A percentile compares a stretch with the other conserved stretches of the same genome.
These are phyloP conservation scores for Flagelloscypha sp. DNA, from an alignment of 768 basidiomycete genomes.

Conservation along the genomic window DNA sequence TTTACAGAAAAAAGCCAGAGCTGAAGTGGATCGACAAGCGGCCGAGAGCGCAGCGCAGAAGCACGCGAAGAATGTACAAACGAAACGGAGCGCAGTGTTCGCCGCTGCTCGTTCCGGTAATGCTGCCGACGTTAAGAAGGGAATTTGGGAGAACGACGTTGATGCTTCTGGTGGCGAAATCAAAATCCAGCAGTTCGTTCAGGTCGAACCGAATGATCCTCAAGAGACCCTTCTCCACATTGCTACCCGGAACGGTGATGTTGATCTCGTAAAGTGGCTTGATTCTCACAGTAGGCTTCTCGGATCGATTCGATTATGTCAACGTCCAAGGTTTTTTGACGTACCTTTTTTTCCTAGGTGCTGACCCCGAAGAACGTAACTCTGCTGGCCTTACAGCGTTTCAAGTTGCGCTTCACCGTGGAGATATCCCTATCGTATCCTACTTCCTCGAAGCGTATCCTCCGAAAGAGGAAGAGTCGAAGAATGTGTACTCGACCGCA, in stretches of 20 bases:
- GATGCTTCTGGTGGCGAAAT: slow-evolving; percentile 69
- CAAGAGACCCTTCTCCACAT: slow-evolving; percentile 67
- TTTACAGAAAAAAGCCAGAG: slow-evolving; percentile 48
- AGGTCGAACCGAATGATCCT: slow-evolving; percentile 39
- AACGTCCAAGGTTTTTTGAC: slow-evolving; percentile 14
- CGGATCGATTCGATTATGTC: too few species aligned
- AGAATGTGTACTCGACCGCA: slow-evolving; percentile 37
- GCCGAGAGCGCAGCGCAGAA: slow-evolving; percentile 41
- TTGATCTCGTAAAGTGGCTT: slow-evolving; percentile 58
- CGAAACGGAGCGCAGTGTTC: slow-evolving; percentile 53
- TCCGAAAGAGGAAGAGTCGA: slow-evolving; percentile 43
- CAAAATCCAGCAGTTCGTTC: slow-evolving; percentile 42
- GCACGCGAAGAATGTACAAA: slow-evolving; percentile 44
- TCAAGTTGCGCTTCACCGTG: slow-evolving; percentile 52
- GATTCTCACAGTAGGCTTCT: slow-evolving; percentile 56
- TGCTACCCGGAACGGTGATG: slow-evolving; percentile 45
- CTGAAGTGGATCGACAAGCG: slow-evolving; percentile 27
- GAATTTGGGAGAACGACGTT: slow-evolving; percentile 61
- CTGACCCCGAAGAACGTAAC: slow-evolving; percentile 65
- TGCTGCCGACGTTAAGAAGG: slow-evolving; percentile 46
- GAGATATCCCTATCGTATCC: slow-evolving; percentile 43
- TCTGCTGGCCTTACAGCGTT: slow-evolving; percentile 50
- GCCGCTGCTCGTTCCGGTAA: slow-evolving; percentile 54
- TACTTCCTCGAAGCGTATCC: slow-evolving; percentile 57
- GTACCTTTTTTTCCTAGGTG: slow-evolving; percentile 36